phyloP scores from a whole-genome alignment of 2,329 filamentous ascomycete genomes.

The Alternaria atra region DNA sequence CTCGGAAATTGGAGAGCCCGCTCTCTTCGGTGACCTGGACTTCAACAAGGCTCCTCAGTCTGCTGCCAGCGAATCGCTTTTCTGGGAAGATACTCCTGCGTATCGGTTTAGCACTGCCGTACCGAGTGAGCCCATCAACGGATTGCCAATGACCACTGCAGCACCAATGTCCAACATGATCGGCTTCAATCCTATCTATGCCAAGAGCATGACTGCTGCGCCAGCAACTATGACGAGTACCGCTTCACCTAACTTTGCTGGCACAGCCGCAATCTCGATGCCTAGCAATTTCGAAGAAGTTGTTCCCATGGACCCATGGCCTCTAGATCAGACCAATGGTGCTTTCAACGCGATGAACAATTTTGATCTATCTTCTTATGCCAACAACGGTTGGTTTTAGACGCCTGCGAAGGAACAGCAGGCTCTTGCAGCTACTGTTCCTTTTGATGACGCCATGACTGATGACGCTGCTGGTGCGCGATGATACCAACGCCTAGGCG shows the following conservation, averaged over 20 bases:
- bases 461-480: constrained; percentile 49
- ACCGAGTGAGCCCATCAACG: constrained; percentile 32
- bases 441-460: constrained; percentile 47
- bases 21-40: constrained; percentile 47
- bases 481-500: constrained; percentile 33
- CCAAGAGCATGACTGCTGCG: constrained; percentile 35
- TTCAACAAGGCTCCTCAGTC: constrained; percentile 43
- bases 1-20: constrained; percentile 51
- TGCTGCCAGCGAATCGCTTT: constrained; percentile 43
- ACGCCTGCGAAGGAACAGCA: constrained; percentile 30
- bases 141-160: constrained; percentile 34
- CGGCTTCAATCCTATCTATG: constrained; percentile 42
- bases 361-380: constrained; percentile 38
- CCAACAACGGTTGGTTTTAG: constrained; percentile 46
- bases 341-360: constrained; percentile 34
- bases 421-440: constrained; percentile 21
- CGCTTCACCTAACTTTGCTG: constrained; percentile 33
- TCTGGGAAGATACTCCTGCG: constrained; percentile 51
- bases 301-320: constrained; percentile 42
- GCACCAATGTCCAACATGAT: constrained; percentile 33
- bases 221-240: constrained; percentile 37
- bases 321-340: constrained; percentile 39
- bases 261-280: constrained; percentile 44
- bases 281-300: constrained; percentile 44
- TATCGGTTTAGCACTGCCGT: constrained; percentile 41